Conservation (phyloP, 2,329 filamentous ascomycete genomes). For the Pseudogymnoascus sp. region DNA sequence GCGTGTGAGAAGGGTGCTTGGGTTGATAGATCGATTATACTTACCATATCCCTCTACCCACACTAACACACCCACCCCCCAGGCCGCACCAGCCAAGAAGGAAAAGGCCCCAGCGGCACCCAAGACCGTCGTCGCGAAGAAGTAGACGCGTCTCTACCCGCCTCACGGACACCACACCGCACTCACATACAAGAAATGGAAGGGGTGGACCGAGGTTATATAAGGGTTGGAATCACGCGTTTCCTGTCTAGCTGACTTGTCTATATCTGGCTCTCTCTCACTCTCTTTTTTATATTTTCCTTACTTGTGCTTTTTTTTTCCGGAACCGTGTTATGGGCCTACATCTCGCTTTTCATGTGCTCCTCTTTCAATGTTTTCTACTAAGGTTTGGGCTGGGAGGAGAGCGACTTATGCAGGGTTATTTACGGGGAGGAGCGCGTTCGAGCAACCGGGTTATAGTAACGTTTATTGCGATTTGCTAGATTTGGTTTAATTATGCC, state of each 20-base stretch:
- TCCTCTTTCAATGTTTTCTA: background rate
- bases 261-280: background rate
- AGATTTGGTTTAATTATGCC: background rate
- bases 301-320: background rate
- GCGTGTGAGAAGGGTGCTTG: no score
- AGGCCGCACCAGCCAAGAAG: background rate
- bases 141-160: background rate
- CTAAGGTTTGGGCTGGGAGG: background rate
- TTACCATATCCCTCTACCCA: background rate
- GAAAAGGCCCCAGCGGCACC: background rate
- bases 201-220: background rate
- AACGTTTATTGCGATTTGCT: background rate
- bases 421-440: background rate
- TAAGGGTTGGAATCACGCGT: background rate
- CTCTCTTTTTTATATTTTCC: background rate
- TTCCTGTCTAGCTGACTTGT: background rate
- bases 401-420: constrained; percentile 1
- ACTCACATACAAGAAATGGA: background rate
- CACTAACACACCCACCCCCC: background rate
- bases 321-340: background rate
- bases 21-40: background rate
- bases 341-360: background rate
- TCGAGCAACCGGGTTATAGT: background rate
- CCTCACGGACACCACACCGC: background rate
- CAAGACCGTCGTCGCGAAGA: background rate